Conservation (phyloP, 1,139 yeast genomes). For the Hemisphaericaspora xylanilytica region DNA sequence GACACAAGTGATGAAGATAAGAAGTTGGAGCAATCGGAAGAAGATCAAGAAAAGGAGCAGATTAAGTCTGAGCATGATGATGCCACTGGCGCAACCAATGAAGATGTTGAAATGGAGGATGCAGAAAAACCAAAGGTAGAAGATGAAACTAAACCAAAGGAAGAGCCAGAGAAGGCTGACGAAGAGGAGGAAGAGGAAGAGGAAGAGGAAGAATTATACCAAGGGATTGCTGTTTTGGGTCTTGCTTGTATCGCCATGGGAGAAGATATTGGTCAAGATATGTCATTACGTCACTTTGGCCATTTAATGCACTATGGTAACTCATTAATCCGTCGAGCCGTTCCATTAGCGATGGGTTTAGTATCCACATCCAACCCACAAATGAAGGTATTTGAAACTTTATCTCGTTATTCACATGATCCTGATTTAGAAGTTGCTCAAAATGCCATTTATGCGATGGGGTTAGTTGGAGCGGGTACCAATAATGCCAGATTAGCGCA, state of each 20-base stretch:
- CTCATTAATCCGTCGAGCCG: constrained; percentile 86
- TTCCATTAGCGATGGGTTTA: constrained; percentile 96
- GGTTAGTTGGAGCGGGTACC: constrained; percentile 97
- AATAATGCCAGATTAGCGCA: constrained; percentile 98
- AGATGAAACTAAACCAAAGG: constrained; percentile 10
- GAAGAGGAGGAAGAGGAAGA: constrained; percentile 26
- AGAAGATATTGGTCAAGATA: constrained; percentile 96
- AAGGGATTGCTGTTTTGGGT: constrained; percentile 92
- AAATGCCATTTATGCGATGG: constrained; percentile 96
- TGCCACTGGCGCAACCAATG: constrained; percentile 21
- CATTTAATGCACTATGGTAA: constrained; percentile 98
- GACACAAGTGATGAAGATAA: constrained; percentile 34
- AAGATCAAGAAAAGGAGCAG: constrained; percentile 25
- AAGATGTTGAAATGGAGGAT: constrained; percentile 23
- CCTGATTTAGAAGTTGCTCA: constrained; percentile 92
- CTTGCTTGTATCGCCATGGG: constrained; percentile 96
- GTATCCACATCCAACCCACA: constrained; percentile 93
- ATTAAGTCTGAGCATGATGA: constrained; percentile 20
- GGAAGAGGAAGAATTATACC: constrained; percentile 65
- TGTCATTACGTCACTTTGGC: constrained; percentile 95
- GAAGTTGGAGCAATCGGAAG: constrained; percentile 38
- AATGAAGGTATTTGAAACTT: constrained; percentile 94
- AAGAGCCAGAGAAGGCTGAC: constrained; percentile 20
- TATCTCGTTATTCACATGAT: constrained; percentile 95
- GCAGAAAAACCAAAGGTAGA: constrained; percentile 12